Evolutionary conservation across 768 basidiomycete species (phyloP).

Genomic region (Lactarius sanguifluus): DNA sequence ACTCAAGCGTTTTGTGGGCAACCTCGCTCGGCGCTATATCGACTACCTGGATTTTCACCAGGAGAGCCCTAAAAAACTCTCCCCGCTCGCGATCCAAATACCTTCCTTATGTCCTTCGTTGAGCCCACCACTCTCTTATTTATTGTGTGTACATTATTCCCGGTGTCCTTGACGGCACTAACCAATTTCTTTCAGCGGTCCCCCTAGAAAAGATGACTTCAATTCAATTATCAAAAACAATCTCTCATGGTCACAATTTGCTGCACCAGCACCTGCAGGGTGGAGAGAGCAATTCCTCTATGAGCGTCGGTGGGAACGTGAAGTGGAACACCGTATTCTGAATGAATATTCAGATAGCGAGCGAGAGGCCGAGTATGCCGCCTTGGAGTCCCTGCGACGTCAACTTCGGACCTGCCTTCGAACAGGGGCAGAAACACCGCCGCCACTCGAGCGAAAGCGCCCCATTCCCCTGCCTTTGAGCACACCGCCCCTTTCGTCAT

Average conservation of each 20-base stretch:
- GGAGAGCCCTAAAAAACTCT: slow-evolving; percentile 10
- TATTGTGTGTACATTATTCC: slow-evolving; percentile 17
- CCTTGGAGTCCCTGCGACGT: slow-evolving; percentile 18
- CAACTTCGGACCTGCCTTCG: slow-evolving; percentile 6
- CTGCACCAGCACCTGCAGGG: slow-evolving; percentile 19
- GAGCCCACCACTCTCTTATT: slow-evolving; percentile 5
- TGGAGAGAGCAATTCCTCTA: slow-evolving; percentile 20
- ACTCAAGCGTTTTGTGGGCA: slow-evolving; percentile 11
- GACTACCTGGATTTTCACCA: slow-evolving; percentile 23
- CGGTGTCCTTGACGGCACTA: background rate
- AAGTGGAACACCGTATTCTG: slow-evolving; percentile 8
- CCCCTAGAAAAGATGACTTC: slow-evolving; percentile 19
- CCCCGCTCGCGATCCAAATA: slow-evolving; percentile 16
- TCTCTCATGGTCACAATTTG: slow-evolving; percentile 25
- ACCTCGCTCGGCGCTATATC: slow-evolving; percentile 15
- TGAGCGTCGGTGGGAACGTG: slow-evolving; percentile 17
- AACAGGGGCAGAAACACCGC: slow-evolving; percentile 1
- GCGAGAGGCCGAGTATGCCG: slow-evolving; percentile 13
- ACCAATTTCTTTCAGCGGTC: slow-evolving; percentile 10
- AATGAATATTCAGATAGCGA: slow-evolving; percentile 17
- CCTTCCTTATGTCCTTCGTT: slow-evolving; percentile 17
- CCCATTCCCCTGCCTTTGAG: slow-evolving; percentile 8
- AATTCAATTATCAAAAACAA: slow-evolving; percentile 16
- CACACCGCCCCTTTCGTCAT: background rate
- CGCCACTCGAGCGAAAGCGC: slow-evolving; percentile 12